A percentile compares a stretch with the other conserved stretches of the same genome.
Evolutionary conservation across 179 eudicot genomes (phyloP).

Genomic region (Corrigiola litoralis): DNA sequence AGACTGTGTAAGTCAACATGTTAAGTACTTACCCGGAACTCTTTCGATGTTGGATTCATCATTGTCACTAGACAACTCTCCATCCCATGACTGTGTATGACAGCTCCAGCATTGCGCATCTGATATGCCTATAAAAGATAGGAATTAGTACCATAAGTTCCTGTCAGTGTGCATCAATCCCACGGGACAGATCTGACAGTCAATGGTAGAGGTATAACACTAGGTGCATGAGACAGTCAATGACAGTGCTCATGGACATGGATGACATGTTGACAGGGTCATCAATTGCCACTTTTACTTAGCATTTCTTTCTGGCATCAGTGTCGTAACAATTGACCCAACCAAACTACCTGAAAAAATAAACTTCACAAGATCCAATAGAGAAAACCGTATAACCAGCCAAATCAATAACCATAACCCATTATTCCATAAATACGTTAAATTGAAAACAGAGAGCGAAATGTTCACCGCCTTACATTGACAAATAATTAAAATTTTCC

Average conservation of each 20-base stretch:
- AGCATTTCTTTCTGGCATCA: neutral
- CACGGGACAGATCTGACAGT: neutral
- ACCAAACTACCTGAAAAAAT: constrained; percentile 1
- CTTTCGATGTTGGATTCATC: constrained; percentile 82
- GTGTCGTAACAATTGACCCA: neutral
- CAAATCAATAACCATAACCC: neutral
- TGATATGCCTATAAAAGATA: constrained; percentile 64
- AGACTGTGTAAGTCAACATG: neutral
- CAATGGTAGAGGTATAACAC: neutral
- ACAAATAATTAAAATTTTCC: neutral
- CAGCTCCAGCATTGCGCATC: constrained; percentile 95
- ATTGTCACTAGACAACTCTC: constrained; percentile 93
- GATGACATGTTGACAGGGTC: no score
- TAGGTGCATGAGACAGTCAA: neutral
- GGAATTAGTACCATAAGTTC: neutral
- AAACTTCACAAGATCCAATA: neutral
- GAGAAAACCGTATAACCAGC: neutral
- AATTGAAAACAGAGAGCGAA: neutral
- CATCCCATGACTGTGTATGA: constrained; percentile 98
- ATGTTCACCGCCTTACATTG: neutral
- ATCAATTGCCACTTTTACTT: neutral
- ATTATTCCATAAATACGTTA: neutral
- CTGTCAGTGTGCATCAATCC: neutral
- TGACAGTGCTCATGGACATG: neutral
- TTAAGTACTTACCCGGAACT: constrained; percentile 61